phyloP scores from a whole-genome alignment of 2,329 filamentous ascomycete genomes.

The Talaromyces atroroseus region DNA sequence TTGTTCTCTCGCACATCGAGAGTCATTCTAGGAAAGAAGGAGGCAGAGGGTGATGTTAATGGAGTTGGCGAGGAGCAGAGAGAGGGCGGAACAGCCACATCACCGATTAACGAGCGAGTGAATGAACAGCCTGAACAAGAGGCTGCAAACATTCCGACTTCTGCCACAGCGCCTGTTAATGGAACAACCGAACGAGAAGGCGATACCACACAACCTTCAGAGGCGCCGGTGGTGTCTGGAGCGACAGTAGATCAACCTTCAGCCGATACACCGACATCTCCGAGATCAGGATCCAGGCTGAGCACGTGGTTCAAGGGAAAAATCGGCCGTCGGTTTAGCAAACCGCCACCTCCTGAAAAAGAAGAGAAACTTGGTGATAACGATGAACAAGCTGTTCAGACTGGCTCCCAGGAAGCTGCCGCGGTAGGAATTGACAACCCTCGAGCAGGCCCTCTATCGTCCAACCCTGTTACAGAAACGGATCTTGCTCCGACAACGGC shows the following conservation, averaged over 20 bases:
- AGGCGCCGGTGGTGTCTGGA: background rate
- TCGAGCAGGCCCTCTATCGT: conserved; percentile 20
- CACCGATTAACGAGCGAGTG: background rate
- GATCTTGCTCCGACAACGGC: conserved; percentile 19
- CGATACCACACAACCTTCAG: background rate
- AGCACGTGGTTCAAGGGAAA: conserved; percentile 31
- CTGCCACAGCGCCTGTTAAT: background rate
- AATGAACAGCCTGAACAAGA: background rate
- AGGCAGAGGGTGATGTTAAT: background rate
- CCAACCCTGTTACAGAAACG: conserved; percentile 25
- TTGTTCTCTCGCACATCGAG: conserved; percentile 4
- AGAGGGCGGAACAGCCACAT: background rate
- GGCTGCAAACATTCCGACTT: background rate
- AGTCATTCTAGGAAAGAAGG: background rate
- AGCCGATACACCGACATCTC: conserved; percentile 15
- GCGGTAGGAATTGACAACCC: background rate
- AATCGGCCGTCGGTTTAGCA: conserved; percentile 25
- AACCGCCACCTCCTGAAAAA: conserved; percentile 16
- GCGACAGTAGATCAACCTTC: conserved; percentile 3
- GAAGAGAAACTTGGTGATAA: conserved; percentile 12
- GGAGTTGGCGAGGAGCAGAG: background rate
- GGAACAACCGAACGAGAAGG: background rate
- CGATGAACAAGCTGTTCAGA: conserved; percentile 4
- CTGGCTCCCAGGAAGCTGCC: background rate
- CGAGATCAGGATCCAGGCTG: conserved; percentile 28